phyloP scores from a whole-genome alignment of 202 grass and related monocot species.

The Zoysia matrella region DNA sequence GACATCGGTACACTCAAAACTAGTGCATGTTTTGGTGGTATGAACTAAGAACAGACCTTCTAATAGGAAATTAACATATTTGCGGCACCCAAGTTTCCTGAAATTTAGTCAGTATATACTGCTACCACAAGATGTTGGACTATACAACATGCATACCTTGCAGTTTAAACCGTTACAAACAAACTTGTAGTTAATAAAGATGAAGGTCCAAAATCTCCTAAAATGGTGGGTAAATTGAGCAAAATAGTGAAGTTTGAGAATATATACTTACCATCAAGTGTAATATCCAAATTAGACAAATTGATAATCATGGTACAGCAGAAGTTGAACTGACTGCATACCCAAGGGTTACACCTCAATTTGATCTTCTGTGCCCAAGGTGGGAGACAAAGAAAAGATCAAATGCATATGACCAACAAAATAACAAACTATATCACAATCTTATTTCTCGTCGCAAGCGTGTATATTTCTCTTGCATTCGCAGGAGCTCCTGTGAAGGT shows the following conservation, averaged over 20 bases:
- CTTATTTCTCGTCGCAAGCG: slow-evolving; percentile 62
- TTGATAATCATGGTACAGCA: slow-evolving; percentile 13
- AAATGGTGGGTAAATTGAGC: slow-evolving; percentile 18
- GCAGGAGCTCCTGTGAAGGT: slow-evolving; percentile 70
- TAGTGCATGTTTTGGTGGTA: not conserved
- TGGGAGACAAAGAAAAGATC: slow-evolving; percentile 3
- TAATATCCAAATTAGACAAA: slow-evolving; percentile 2
- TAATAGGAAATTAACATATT: not conserved
- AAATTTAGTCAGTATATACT: not conserved
- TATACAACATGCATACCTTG: slow-evolving; percentile 1
- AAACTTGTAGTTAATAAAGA: not conserved
- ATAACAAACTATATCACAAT: slow-evolving; percentile 43
- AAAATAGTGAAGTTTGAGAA: not conserved
- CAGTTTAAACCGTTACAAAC: slow-evolving; percentile 1
- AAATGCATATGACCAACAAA: not conserved
- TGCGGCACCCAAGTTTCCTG: slow-evolving; percentile 3
- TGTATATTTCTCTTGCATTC: slow-evolving; percentile 83
- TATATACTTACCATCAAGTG: slow-evolving; percentile 18
- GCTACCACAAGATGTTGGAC: not conserved
- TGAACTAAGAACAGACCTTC: not conserved
- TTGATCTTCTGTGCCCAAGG: not conserved
- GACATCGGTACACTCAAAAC: not conserved
- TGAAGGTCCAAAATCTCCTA: not conserved
- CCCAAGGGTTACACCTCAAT: not conserved
- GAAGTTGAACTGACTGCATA: not conserved